phyloP scores from a whole-genome alignment of 345 rosid genomes.

The Durio zibethinus region DNA sequence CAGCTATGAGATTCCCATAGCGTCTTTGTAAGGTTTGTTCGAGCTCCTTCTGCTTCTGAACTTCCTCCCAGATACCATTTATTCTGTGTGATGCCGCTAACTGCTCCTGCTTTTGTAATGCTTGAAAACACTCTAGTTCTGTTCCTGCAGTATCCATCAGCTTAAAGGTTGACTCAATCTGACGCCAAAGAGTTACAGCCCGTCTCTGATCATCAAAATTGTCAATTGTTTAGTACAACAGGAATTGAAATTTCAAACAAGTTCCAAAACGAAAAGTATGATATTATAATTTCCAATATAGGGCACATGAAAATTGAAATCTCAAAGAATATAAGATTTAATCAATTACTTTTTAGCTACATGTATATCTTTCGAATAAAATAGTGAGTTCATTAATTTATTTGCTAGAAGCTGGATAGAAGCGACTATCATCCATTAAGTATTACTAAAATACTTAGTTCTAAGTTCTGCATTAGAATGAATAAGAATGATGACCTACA shows the following conservation, averaged over 20 bases:
- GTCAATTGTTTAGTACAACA: constrained; percentile 6
- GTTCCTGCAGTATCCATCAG: constrained; percentile 86
- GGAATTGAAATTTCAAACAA: background rate
- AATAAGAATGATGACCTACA: background rate
- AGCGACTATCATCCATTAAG: background rate
- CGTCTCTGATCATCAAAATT: constrained; percentile 52
- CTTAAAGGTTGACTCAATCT: constrained; percentile 71
- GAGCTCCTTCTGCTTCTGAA: constrained; percentile 84
- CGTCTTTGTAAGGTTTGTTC: constrained; percentile 69
- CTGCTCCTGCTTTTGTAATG: constrained; percentile 92
- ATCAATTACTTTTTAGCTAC: background rate
- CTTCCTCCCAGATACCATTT: constrained; percentile 76
- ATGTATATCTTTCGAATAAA: background rate
- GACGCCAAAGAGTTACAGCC: constrained; percentile 67
- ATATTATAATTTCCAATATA: background rate
- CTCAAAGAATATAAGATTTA: background rate
- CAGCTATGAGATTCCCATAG: constrained; percentile 63
- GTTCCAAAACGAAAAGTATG: background rate
- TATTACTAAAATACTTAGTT: background rate
- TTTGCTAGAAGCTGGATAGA: background rate
- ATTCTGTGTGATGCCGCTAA: constrained; percentile 81
- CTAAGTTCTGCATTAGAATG: background rate
- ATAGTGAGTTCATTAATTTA: background rate
- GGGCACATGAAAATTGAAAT: background rate
- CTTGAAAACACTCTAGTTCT: constrained; percentile 87